Evolutionary conservation across 2,329 filamentous ascomycete species (phyloP).

Genomic region (Penicillium sclerotigenum): DNA sequence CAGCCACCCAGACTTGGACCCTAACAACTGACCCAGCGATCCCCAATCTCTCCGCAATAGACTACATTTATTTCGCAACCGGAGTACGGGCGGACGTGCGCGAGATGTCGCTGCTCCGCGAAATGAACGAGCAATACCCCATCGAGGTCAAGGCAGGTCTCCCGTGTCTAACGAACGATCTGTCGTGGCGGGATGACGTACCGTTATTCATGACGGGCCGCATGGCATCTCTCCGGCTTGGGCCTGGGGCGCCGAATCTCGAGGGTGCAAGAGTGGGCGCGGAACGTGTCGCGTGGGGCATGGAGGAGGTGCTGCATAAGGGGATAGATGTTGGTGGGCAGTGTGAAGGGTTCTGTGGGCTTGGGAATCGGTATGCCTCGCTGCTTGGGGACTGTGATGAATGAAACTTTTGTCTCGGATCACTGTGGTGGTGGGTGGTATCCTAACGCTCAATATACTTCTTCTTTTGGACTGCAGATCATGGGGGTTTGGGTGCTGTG

Average conservation of each 20-base stretch:
- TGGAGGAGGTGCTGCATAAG: conserved; percentile 56
- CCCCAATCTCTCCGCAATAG: conserved; percentile 48
- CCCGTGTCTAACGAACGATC: conserved; percentile 70
- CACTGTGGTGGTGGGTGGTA: not conserved
- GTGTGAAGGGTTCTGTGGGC: conserved; percentile 39
- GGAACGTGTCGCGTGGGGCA: conserved; percentile 68
- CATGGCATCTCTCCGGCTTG: conserved; percentile 64
- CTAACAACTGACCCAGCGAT: conserved; percentile 55
- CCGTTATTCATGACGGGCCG: conserved; percentile 70
- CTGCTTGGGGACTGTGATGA: conserved; percentile 22
- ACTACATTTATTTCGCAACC: conserved; percentile 75
- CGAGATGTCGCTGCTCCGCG: conserved; percentile 59
- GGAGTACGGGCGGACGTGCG: conserved; percentile 64
- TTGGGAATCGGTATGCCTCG: conserved; percentile 40
- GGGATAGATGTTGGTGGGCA: conserved; percentile 24
- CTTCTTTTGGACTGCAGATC: not conserved
- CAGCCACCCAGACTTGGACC: conserved; percentile 47
- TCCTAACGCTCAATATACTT: not conserved
- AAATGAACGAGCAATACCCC: conserved; percentile 58
- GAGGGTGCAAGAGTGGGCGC: conserved; percentile 70
- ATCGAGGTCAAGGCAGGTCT: conserved; percentile 63
- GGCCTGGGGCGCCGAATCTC: conserved; percentile 70
- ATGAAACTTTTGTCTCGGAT: not conserved
- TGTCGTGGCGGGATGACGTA: conserved; percentile 71
- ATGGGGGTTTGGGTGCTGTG: not conserved